Percentiles rank a stretch among this genome's conserved stretches.
Conservation (phyloP, 1,284 basidiomycete genomes). For the Sporisorium sorghi region DNA sequence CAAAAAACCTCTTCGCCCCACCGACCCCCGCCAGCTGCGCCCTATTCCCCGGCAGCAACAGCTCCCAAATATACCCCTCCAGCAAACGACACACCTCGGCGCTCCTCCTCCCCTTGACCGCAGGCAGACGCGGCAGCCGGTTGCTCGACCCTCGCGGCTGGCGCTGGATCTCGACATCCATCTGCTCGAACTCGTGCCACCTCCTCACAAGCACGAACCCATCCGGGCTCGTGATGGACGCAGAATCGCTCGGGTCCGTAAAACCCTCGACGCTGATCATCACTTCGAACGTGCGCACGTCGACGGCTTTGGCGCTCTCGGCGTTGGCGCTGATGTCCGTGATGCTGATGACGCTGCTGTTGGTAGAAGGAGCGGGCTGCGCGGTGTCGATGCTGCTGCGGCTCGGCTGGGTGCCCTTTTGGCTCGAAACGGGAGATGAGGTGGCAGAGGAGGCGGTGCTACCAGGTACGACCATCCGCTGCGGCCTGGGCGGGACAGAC, state of each 20-base stretch:
- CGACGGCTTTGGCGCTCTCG: constrained; percentile 48
- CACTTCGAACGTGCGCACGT: constrained; percentile 56
- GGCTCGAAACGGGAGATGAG: neutral
- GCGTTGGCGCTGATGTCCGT: constrained; percentile 62
- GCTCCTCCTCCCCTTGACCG: constrained; percentile 49
- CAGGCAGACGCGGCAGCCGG: constrained; percentile 50
- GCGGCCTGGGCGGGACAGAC: constrained; percentile 30
- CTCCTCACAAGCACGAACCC: constrained; percentile 63
- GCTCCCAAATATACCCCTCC: constrained; percentile 52
- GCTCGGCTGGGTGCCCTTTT: constrained; percentile 3
- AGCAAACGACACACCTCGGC: constrained; percentile 44
- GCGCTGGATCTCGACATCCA: constrained; percentile 57
- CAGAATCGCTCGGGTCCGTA: constrained; percentile 12
- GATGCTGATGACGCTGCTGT: constrained; percentile 33
- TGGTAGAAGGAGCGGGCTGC: neutral
- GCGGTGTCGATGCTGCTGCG: constrained; percentile 16
- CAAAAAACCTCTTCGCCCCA: constrained; percentile 58
- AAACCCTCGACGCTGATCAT: constrained; percentile 64
- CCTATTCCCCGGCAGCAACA: constrained; percentile 44
- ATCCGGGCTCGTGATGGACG: constrained; percentile 31
- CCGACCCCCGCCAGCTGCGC: constrained; percentile 21
- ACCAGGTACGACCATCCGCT: constrained; percentile 28
- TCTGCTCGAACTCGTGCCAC: constrained; percentile 64
- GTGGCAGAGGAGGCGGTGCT: neutral
- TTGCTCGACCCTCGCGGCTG: constrained; percentile 42